Base-by-base conservation (phyloP, 1,139 yeast species). In the Geotrichum bryndzae region DNA sequence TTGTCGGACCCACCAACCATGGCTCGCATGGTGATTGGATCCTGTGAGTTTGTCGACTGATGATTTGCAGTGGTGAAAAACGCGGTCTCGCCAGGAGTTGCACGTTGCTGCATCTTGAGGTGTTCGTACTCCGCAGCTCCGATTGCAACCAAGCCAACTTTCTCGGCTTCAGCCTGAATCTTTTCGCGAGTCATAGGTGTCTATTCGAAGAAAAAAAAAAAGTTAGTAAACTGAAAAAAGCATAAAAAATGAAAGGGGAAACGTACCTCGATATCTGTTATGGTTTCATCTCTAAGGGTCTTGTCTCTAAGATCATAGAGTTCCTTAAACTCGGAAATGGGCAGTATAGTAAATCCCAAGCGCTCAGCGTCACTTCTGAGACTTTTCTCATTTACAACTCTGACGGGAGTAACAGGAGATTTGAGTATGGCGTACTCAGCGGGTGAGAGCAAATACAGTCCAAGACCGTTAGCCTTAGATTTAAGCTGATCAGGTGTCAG, bases 141-240 rank as follows among this genome's bases (percentile, higher is more conserved):
- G 3, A 82, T 61, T 3, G 79, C 73, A 1, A 76, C 76, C 72
- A 78, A 73, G 1, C 83, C 83, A 53, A 79, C 68, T 53, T 60
- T 57, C 48, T 61, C 64, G 0, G 71, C 71, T 31, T 62, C 63
- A 13, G 48, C 53, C 31, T 65, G 64, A 46, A 68, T 52, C 29
- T 66, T 61, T 11, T 63, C 68, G 68, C 61, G 56, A 5, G 57
- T 58, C 46, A 63, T 57, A 23, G 59, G 38, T n/a, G 56, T 57
- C 18, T 54, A 51, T 46, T 45, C 38, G 38, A 46, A 55, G 46
- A 55, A 55, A 23, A 23, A 13, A 18, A 45, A 23, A 15, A 13
- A 3, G 18, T n/a, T 52, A 25, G 41, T 29, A 27, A 33, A 25
- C 2, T 18, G 46, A 22, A 22, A 29, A 23, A 15, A 29, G 23